phyloP scores from a whole-genome alignment of 768 basidiomycete genomes.

The Leccinum subtestaceum region DNA sequence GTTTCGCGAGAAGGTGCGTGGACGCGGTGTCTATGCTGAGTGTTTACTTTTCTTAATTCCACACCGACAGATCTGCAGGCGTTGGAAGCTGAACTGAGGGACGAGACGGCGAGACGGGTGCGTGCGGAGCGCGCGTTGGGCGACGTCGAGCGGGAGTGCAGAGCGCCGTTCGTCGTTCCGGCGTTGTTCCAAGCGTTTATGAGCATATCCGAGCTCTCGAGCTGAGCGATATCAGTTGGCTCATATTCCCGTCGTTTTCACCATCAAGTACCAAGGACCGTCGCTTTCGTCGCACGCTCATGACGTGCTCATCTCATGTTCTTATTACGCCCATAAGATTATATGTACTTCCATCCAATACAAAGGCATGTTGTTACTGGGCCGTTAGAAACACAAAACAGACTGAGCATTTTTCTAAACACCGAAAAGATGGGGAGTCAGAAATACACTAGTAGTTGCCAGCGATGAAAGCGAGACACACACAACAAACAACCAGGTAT shows the following conservation, averaged over 20 bases:
- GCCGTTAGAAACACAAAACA: neutral
- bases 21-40: neutral
- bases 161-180: constrained; percentile 54
- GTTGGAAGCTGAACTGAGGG: constrained; percentile 35
- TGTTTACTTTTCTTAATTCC: neutral
- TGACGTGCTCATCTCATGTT: too few species aligned
- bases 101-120: constrained; percentile 36
- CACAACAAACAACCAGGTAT: neutral
- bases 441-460: constrained; percentile 3
- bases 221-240: neutral
- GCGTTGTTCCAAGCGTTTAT: constrained; percentile 54
- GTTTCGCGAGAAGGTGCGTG: constrained; percentile 18
- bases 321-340: constrained; percentile 11
- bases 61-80: constrained; percentile 14
- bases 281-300: too few species aligned
- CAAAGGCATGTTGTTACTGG: constrained; percentile 8
- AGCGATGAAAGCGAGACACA: neutral
- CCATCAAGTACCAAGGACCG: too few species aligned
- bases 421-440: neutral
- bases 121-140: constrained; percentile 43
- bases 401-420: constrained; percentile 1
- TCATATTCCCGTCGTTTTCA: too few species aligned
- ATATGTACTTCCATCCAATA: constrained; percentile 15
- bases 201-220: constrained; percentile 42
- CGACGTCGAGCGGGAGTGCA: constrained; percentile 50